Evolutionary conservation across 2,329 filamentous ascomycete species (phyloP).

Genomic region (Trichoderma atrobrunneum): DNA sequence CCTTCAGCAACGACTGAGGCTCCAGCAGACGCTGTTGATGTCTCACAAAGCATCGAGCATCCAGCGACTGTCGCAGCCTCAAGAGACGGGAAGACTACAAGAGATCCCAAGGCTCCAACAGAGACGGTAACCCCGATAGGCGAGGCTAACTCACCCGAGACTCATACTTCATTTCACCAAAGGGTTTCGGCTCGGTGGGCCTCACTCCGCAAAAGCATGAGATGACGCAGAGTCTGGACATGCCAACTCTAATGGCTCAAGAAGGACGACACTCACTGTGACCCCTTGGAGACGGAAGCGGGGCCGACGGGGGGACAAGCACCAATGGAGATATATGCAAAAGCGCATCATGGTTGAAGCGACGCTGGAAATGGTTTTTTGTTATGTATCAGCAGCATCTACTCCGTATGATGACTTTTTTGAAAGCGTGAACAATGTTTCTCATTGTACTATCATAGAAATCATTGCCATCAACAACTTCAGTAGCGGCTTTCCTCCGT

Average conservation of each 20-base stretch:
- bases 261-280: neutral
- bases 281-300: neutral
- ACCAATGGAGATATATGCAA: neutral
- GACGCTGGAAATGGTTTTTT: neutral
- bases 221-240: neutral
- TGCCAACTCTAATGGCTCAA: neutral
- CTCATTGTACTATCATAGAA: constrained; percentile 46
- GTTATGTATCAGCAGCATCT: neutral
- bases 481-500: constrained; percentile 43
- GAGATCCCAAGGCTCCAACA: neutral
- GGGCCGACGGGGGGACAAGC: neutral
- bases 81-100: neutral
- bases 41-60: too few relatives aligned
- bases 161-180: neutral
- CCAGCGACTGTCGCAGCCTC: neutral
- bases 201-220: neutral
- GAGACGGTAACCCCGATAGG: neutral
- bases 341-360: neutral
- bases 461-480: constrained; percentile 45
- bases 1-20: neutral
- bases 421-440: constrained; percentile 36
- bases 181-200: neutral
- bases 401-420: neutral
- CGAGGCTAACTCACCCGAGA: neutral
- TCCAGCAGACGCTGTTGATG: neutral